Conservation (phyloP, 352 stramenopile genomes). For the Globisporangium nagaii region DNA sequence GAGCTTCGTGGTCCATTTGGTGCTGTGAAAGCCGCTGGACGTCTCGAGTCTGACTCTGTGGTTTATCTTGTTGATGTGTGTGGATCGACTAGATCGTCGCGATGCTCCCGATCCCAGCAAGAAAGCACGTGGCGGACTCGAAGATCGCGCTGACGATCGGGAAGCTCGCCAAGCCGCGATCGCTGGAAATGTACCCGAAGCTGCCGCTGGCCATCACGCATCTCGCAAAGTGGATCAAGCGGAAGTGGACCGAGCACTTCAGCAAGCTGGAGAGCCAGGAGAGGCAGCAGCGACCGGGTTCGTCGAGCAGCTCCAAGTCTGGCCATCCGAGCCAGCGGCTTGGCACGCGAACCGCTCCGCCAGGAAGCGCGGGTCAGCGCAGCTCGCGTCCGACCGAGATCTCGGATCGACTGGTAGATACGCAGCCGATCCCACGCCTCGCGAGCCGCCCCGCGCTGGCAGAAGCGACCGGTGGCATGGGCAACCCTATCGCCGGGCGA, state of each 20-base stretch:
- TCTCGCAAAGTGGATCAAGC: slow-evolving; percentile 70
- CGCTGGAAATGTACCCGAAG: slow-evolving; percentile 22
- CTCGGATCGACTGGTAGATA: slow-evolving; percentile 13
- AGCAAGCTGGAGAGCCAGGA: slow-evolving; percentile 10
- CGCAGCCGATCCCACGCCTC: slow-evolving; percentile 22
- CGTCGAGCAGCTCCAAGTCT: slow-evolving; percentile 4
- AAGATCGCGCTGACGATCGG: slow-evolving; percentile 63
- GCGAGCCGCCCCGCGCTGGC: slow-evolving; percentile 7
- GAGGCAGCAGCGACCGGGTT: not conserved
- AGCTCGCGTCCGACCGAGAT: slow-evolving; percentile 7
- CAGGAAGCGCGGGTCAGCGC: slow-evolving; percentile 3
- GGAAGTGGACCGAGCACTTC: slow-evolving; percentile 56
- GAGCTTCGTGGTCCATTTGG: not conserved
- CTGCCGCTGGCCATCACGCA: slow-evolving; percentile 39
- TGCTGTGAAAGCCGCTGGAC: not conserved
- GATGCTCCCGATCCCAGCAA: slow-evolving; percentile 60
- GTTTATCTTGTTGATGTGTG: not conserved
- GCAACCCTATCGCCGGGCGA: not conserved
- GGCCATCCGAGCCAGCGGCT: slow-evolving; percentile 14
- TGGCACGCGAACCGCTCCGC: slow-evolving; percentile 4
- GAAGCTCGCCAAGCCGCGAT: slow-evolving; percentile 33
- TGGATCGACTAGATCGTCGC: slow-evolving; percentile 43
- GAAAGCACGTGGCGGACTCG: slow-evolving; percentile 47
- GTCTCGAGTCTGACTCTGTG: not conserved
- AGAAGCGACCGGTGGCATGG: slow-evolving; percentile 2